These are phyloP conservation scores for Sporisorium iseilematis-ciliati DNA, from an alignment of 1,284 basidiomycete genomes.

Conservation along the genomic window DNA sequence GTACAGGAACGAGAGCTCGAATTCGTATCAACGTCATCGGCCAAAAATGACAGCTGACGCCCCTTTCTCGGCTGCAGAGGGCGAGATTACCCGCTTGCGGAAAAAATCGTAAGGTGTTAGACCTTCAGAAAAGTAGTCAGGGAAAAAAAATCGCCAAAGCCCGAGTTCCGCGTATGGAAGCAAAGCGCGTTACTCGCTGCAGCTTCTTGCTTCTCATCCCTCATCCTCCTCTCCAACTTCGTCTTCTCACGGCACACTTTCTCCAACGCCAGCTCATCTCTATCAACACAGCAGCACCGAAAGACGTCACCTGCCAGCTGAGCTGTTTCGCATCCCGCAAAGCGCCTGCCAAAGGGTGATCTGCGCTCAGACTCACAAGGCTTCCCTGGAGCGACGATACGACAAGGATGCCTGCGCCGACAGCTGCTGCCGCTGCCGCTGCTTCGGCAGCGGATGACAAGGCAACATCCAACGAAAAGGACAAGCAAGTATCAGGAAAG, in stretches of 20 bases:
- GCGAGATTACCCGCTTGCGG: neutral
- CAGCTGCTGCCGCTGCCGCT: conserved; percentile 22
- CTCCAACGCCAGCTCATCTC: neutral
- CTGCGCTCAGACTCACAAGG: neutral
- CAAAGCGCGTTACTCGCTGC: neutral
- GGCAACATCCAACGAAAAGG: conserved; percentile 20
- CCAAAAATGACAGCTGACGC: too few relatives aligned
- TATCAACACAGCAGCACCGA: too few relatives aligned
- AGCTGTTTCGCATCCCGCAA: too few relatives aligned
- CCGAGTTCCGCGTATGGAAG: conserved; percentile 4
- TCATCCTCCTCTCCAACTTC: neutral
- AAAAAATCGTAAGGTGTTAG: neutral
- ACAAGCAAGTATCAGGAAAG: conserved; percentile 11
- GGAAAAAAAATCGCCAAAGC: neutral
- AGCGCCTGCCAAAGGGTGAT: too few relatives aligned
- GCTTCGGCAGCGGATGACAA: conserved; percentile 33
- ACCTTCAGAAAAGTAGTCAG: neutral
- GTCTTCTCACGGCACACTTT: too few relatives aligned
- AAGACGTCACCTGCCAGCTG: too few relatives aligned
- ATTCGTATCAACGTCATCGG: too few relatives aligned
- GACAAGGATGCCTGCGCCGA: conserved; percentile 24
- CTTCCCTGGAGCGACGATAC: neutral
- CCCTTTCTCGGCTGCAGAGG: too few relatives aligned
- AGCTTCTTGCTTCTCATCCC: conserved; percentile 2
- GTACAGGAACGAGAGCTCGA: too few relatives aligned